Conservation (phyloP, 805 yeast species). For the Ogataea siamensis region DNA sequence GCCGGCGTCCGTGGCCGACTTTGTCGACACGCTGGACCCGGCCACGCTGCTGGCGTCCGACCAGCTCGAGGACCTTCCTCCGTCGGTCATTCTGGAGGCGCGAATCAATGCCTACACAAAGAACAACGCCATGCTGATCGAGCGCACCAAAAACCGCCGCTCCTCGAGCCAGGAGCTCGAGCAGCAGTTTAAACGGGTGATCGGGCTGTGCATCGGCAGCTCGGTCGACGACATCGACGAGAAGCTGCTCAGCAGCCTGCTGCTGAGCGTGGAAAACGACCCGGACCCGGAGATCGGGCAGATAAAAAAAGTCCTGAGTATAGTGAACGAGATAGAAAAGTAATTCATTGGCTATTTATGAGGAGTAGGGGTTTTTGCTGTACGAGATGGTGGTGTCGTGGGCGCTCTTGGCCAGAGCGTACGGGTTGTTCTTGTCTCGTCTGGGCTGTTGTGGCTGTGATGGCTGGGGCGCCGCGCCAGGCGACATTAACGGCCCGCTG, state of each 20-base stretch:
- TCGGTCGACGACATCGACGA: slow-evolving; percentile 66
- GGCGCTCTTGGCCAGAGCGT: slow-evolving; percentile 24
- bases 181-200: slow-evolving; percentile 80
- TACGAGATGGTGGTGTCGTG: slow-evolving; percentile 14
- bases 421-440: slow-evolving; percentile 13
- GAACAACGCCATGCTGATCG: slow-evolving; percentile 57
- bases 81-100: slow-evolving; percentile 58
- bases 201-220: slow-evolving; percentile 86
- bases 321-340: slow-evolving; percentile 31
- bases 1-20: slow-evolving; percentile 7
- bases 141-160: slow-evolving; percentile 51
- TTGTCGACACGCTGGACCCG: slow-evolving; percentile 14
- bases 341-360: slow-evolving; percentile 1
- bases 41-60: slow-evolving; percentile 10
- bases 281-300: slow-evolving; percentile 47
- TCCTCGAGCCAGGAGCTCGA: slow-evolving; percentile 58
- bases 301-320: slow-evolving; percentile 34
- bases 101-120: slow-evolving; percentile 76
- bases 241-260: slow-evolving; percentile 69
- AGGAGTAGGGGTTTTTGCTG: slow-evolving; percentile 24
- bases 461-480: slow-evolving; percentile 7
- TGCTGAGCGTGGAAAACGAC: slow-evolving; percentile 88
- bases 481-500: too few species aligned
- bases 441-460: slow-evolving; percentile 9
- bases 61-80: slow-evolving; percentile 41